Base-by-base conservation (phyloP, 371 early-diverging fungal genomes). In the Apophysomyces trapeziformis region DNA sequence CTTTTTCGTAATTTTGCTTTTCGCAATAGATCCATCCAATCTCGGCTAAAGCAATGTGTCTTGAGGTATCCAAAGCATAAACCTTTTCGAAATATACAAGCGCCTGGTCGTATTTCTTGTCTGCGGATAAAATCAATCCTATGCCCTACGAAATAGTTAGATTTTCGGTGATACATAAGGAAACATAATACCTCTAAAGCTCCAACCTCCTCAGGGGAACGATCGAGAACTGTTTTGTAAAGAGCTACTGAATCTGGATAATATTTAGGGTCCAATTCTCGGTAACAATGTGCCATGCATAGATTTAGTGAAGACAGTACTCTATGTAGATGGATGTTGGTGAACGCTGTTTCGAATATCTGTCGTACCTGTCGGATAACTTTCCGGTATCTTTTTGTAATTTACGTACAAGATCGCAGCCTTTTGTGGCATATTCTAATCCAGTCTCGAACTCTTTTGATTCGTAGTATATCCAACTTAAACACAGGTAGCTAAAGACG, bases 21-120 rank as follows among this genome's bases (percentile, higher is more conserved):
- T 84, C 76, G 47, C 84, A 89, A 39, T 80, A 68, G 11, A 88
- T 80, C 92, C 93, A 92, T 0, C 86, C 89, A 26, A 88, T 72
- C 68, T 87, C 89, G 14, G 84, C 82, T 32, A 77, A 65, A 0
- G 88, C 85, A 2, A 68, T 67, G 44, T 83, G 79, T 56, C 85
- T 83, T 6, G 47, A 56, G 0, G 85, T 71, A 60, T 88, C 83
- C 4, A 86, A 36, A 6, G 62, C 67, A 26, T 84, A 67, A 0
- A 90, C 82, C 32, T 78, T 72, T 61, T 84, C 72, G 38, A 92
- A 88, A 26, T 83, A 73, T 2, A 68, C 57, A 0, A 80, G 71
- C 1, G 90, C 90, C 61, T 89, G 86, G n/a, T 82, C 81, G 18
- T 71, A 75, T 44, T 85, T 74, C 13, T 74, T 71, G 39, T 80